These are phyloP conservation scores for Dipsacomyces acuminosporus DNA, from an alignment of 371 early-diverging fungal species.

Conservation along the genomic window DNA sequence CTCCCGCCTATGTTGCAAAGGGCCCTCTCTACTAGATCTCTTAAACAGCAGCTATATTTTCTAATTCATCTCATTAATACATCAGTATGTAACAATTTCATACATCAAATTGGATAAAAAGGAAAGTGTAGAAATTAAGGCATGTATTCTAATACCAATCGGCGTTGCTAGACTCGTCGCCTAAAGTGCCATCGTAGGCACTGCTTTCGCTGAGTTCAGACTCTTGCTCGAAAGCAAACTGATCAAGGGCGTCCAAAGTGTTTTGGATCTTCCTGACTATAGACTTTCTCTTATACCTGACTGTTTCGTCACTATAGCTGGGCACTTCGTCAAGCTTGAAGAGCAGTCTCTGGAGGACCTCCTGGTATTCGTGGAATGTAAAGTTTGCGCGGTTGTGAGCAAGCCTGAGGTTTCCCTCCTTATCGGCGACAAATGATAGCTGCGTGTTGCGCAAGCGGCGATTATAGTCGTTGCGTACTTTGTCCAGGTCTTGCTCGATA, in stretches of 20 bases:
- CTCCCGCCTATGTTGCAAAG: too few relatives aligned
- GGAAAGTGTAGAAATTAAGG: neutral
- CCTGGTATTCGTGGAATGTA: conserved; percentile 33
- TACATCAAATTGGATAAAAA: neutral
- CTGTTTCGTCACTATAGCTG: conserved; percentile 18
- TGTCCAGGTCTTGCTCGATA: conserved; percentile 24
- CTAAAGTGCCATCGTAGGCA: conserved; percentile 1
- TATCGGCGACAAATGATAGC: conserved; percentile 38
- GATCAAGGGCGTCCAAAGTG: conserved; percentile 31
- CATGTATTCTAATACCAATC: conserved; percentile 1
- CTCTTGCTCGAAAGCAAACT: conserved; percentile 29
- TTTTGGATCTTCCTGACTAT: conserved; percentile 34
- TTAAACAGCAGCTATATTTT: too few relatives aligned
- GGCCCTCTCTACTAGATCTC: too few relatives aligned
- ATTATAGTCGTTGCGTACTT: conserved; percentile 24
- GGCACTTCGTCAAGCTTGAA: conserved; percentile 17
- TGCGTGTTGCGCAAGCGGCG: conserved; percentile 29
- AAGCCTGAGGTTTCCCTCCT: conserved; percentile 22
- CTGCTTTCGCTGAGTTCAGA: conserved; percentile 18
- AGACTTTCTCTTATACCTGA: conserved; percentile 19
- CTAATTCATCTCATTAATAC: too few relatives aligned
- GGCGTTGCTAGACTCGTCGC: conserved; percentile 21
- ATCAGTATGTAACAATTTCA: neutral
- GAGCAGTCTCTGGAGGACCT: conserved; percentile 20
- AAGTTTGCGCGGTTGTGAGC: conserved; percentile 27